Evolutionary conservation across 1,284 basidiomycete species (phyloP).

Genomic region (Entoloma clypeatum): DNA sequence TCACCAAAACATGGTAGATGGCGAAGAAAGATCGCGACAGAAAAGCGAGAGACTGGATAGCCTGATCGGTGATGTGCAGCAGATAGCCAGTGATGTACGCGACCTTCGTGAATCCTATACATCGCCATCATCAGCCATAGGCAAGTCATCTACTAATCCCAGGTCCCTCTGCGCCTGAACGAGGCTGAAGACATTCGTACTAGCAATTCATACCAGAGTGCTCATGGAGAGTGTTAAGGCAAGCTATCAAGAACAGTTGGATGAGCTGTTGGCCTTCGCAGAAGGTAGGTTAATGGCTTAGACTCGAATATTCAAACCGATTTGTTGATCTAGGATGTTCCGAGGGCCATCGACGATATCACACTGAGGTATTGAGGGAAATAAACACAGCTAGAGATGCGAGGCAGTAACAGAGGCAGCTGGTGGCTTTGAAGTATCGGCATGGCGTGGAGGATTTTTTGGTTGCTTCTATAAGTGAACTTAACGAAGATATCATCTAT

Average conservation of each 20-base stretch:
- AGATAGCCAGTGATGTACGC: no score
- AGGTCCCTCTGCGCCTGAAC: not conserved
- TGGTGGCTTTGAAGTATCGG: no score
- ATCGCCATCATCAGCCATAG: no score
- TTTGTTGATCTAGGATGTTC: constrained; percentile 10
- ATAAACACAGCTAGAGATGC: no score
- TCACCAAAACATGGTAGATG: not conserved
- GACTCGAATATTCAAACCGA: constrained; percentile 2
- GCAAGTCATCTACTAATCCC: not conserved
- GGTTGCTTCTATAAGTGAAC: no score
- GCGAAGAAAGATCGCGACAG: not conserved
- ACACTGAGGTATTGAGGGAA: constrained; percentile 1
- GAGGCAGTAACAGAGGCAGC: no score
- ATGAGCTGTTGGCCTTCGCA: constrained; percentile 9
- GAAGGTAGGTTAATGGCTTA: constrained; percentile 9
- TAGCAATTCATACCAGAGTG: constrained; percentile 7
- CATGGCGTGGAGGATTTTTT: no score
- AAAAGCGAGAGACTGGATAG: no score
- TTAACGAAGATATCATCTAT: no score
- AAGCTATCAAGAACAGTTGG: constrained; percentile 10
- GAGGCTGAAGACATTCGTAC: not conserved
- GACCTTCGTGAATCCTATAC: no score
- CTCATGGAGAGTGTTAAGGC: constrained; percentile 12
- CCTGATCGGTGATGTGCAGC: no score
- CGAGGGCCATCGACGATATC: constrained; percentile 3